Base-by-base conservation (phyloP, 768 basidiomycete genomes). In the Leccinum disarticulatum region DNA sequence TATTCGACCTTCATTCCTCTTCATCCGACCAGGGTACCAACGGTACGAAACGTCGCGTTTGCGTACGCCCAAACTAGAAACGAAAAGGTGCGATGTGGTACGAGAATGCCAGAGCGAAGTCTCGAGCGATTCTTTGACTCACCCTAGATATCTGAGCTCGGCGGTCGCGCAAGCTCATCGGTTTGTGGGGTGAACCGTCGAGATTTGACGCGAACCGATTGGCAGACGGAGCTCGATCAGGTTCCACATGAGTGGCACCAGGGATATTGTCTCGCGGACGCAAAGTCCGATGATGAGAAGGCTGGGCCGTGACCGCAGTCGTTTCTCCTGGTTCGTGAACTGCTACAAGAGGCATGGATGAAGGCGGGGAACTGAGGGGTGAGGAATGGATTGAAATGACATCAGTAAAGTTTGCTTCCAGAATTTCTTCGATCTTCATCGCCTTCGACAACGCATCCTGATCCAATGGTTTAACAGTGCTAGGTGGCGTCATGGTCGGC, bases 101-200 rank as follows among this genome's bases (percentile, higher is more conserved):
- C 54, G 4, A 53, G 31, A 47, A 48, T 8, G 36, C 52, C 13
- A 49, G 9, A 14, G 25, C 8, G 6, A 25, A 48, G 15, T 13
- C 14, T 36, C 19, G 27, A 54, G 25, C 31, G 15, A 22, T 1
- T 9, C 3, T 56, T 27, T 4, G 25, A 65, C 72, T 62, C 52
- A 73, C 72, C 56, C 46, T 52, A 17, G 62, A 64, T 47, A 73
- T 73, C 25, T 74, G 72, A 1, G 73, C 73, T 7, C 69, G 69
- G 3, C 72, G 68, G 47, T 70, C 72, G 14, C 73, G 72, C 30
- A 73, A 50, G 52, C 72, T 73, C 71, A 73, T 73, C 17, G 72
- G 59, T 41, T 61, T 67, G 17, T 58, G 64, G 17, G 68, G 60
- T 1, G 72, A 70, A 10, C 17, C 33, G 9, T 61, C 57, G 25